Percentiles rank a stretch among this genome's conserved stretches.
phyloP scores from a whole-genome alignment of 148 eudicot species.

The Simmondsia chinensis region DNA sequence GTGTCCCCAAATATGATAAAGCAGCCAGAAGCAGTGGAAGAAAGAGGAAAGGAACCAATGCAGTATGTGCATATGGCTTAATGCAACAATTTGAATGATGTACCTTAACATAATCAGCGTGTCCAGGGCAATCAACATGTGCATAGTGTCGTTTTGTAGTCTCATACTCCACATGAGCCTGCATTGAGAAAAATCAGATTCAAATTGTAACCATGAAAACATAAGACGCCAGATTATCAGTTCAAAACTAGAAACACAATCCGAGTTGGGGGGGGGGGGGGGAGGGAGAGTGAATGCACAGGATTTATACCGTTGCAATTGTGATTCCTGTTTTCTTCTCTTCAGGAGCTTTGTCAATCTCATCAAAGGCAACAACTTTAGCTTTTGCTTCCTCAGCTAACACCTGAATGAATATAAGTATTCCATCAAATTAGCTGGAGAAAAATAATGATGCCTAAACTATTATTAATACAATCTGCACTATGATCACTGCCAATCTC shows the following conservation, averaged over 20 bases:
- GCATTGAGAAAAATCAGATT: constrained; percentile 8
- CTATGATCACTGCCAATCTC: too few relatives aligned
- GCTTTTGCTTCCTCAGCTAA: constrained; percentile 86
- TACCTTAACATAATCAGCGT: constrained; percentile 96
- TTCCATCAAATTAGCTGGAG: too few relatives aligned
- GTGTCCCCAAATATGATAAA: too few relatives aligned
- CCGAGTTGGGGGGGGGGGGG: background rate
- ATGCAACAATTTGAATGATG: too few relatives aligned
- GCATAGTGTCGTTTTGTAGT: constrained; percentile 86
- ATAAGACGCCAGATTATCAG: too few relatives aligned
- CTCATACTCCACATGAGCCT: constrained; percentile 99
- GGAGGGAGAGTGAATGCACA: background rate
- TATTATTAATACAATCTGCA: too few relatives aligned
- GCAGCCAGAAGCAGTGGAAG: too few relatives aligned
- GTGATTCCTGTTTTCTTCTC: constrained; percentile 96
- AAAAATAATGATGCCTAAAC: too few relatives aligned
- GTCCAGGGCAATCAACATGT: constrained; percentile 97
- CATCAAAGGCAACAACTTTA: constrained; percentile 91
- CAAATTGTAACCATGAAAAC: too few relatives aligned
- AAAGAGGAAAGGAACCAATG: too few relatives aligned
- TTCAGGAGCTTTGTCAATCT: constrained; percentile 96
- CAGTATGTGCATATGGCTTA: too few relatives aligned
- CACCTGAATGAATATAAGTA: too few relatives aligned
- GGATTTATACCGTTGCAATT: constrained; percentile 62
- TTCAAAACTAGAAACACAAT: background rate